A percentile compares a stretch with the other conserved stretches of the same genome.
Evolutionary conservation across 75 land plant genomes (phyloP).

Genomic region (Pseudotsuga menziesii): DNA sequence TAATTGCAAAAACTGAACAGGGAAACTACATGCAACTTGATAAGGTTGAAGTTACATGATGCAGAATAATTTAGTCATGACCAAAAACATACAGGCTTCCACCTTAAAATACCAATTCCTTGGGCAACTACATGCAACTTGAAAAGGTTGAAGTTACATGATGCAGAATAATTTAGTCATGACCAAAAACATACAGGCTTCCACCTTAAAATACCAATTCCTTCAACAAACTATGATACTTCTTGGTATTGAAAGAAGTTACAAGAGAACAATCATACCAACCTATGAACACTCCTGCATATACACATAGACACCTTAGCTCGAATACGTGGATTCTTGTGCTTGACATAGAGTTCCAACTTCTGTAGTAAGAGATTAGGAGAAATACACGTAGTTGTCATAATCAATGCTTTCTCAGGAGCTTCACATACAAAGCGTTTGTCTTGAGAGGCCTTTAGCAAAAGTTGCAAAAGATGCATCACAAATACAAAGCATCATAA

Average conservation of each 20-base stretch:
- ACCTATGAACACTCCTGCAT: conserved; percentile 63
- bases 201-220: too few species aligned
- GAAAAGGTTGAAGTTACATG: too few species aligned
- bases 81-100: too few species aligned
- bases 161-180: too few species aligned
- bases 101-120: too few species aligned
- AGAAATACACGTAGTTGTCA: conserved; percentile 64
- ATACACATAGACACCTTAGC: conserved; percentile 89
- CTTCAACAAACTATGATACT: background rate
- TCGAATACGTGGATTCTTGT: conserved; percentile 83
- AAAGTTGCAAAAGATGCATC: conserved; percentile 79
- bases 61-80: too few species aligned
- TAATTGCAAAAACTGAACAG: conserved; percentile 5
- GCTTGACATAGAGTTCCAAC: conserved; percentile 66
- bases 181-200: too few species aligned
- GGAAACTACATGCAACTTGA: too few species aligned
- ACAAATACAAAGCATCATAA: too few species aligned
- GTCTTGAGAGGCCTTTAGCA: conserved; percentile 91
- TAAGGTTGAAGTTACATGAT: too few species aligned
- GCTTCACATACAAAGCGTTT: conserved; percentile 95
- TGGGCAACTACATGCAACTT: background rate
- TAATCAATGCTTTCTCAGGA: conserved; percentile 67
- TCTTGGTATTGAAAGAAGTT: background rate
- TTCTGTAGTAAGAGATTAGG: conserved; percentile 59
- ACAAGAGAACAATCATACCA: conserved; percentile 36